Evolutionary conservation across 1,139 yeast genomes (phyloP).

Genomic region (Candida smagusa): DNA sequence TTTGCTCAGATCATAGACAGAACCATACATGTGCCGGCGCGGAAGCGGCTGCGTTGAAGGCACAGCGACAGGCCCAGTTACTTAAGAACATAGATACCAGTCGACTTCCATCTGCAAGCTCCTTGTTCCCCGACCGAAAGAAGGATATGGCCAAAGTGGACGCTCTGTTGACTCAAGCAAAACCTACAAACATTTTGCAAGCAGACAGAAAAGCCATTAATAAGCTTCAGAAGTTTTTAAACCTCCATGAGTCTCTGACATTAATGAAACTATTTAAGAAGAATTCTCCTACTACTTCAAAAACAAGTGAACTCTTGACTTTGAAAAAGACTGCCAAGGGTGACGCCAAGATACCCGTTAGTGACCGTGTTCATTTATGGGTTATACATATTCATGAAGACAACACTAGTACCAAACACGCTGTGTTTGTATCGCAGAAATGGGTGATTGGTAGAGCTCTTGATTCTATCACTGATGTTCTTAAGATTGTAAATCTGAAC

Average conservation of each 20-base stretch:
- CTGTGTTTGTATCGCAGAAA: slow-evolving; percentile 53
- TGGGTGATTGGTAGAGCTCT: slow-evolving; percentile 80
- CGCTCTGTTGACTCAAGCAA: slow-evolving; percentile 24
- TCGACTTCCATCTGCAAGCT: slow-evolving; percentile 29
- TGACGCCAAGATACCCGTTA: slow-evolving; percentile 50
- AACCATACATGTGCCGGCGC: slow-evolving; percentile 43
- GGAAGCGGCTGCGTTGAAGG: slow-evolving; percentile 5
- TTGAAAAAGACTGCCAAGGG: slow-evolving; percentile 64
- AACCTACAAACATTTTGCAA: slow-evolving; percentile 27
- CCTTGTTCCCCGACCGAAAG: slow-evolving; percentile 57
- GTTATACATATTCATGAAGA: slow-evolving; percentile 35
- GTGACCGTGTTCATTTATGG: slow-evolving; percentile 64
- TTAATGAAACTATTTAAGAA: slow-evolving; percentile 15
- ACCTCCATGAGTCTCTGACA: slow-evolving; percentile 16
- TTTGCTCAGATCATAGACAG: slow-evolving; percentile 56
- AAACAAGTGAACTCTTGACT: slow-evolving; percentile 7
- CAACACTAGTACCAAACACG: slow-evolving; percentile 11
- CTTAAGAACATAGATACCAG: slow-evolving; percentile 6
- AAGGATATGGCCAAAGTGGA: slow-evolving; percentile 40
- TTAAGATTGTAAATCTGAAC: slow-evolving; percentile 56
- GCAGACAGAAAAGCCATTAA: slow-evolving; percentile 34
- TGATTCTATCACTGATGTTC: slow-evolving; percentile 59
- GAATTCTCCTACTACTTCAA: slow-evolving; percentile 11
- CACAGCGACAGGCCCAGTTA: background rate
- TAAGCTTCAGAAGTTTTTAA: slow-evolving; percentile 46